Evolutionary conservation across 2,329 filamentous ascomycete species (phyloP), one percentile per base, ranked within the genome.

Genomic region (Pseudogymnoascus destructans): DNA sequence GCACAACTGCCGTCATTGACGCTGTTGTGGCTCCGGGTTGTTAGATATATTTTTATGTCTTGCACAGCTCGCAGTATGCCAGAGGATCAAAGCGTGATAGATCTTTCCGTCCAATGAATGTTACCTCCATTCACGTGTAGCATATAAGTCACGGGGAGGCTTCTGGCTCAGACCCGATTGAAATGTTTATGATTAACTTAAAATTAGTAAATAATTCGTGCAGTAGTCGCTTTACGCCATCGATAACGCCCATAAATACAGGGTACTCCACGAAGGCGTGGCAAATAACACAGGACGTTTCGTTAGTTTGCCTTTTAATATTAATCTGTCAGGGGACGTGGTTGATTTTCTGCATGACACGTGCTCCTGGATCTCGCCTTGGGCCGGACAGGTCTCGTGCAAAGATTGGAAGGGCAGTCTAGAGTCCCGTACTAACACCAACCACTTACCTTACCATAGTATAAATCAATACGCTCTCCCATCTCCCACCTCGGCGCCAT

Each of bases 1-100:
- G 82, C 0, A 76, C 68, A 9, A 77, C 74, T n/a, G 82, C 83
- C 0, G 81, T 87, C 1, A 62, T 86, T 62, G 84, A 86, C 60
- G 67, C 66, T 1, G 63, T 63, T 57, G 66, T 69, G 55, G 65
- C 63, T 1, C 55, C 59, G 3, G 66, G 66, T 1, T 67, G 66
- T 60, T 69, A 61, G 27, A 56, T 56, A n/a, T 13, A 15, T 17
- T 30, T 13, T 30, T 30, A 17, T 17, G 13, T 27, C 23, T 3
- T 17, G 5, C 46, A 17, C 23, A 27, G n/a, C 23, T 30, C n/a
- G 4, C 8, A 15, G 25, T 7, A 52, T 15, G n/a, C 5, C 23
- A 30, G 46, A 52, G 46, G 13, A 52, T 27, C 46, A 1, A 30
- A 30, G 25, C 13, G 23, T 52, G 23, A 52, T 17, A 17, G 46